Conservation (phyloP, 179 eudicot genomes). For the Monotropa hypopitys region DNA sequence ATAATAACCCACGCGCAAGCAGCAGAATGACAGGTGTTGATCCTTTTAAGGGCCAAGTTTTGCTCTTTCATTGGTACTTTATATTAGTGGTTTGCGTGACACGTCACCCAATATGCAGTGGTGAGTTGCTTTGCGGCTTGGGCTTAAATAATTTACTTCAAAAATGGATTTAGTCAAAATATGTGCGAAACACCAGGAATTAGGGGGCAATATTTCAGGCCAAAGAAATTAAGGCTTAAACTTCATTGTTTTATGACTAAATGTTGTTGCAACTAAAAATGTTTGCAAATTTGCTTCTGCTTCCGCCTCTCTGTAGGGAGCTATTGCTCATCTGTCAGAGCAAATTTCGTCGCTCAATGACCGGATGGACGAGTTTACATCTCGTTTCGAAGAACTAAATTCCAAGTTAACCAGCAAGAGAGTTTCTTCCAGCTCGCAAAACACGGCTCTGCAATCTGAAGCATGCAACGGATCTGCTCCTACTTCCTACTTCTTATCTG, state of each 20-base stretch:
- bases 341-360: slow-evolving; percentile 70
- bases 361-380: slow-evolving; percentile 72
- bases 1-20: neutral
- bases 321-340: slow-evolving; percentile 52
- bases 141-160: neutral
- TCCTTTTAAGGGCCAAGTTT: neutral
- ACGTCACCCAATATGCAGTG: neutral
- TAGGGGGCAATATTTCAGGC: neutral
- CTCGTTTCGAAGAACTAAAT: slow-evolving; percentile 63
- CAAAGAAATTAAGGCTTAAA: neutral
- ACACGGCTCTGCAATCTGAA: slow-evolving; percentile 43
- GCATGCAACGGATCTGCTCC: slow-evolving; percentile 65
- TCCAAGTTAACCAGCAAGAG: slow-evolving; percentile 39
- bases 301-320: slow-evolving; percentile 32
- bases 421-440: slow-evolving; percentile 44
- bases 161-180: neutral
- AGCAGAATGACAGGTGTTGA: neutral
- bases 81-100: neutral
- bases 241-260: neutral
- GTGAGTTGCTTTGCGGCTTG: neutral
- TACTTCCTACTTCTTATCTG: slow-evolving; percentile 62
- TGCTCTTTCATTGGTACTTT: neutral
- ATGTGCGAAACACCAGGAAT: neutral
- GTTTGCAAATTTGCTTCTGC: neutral
- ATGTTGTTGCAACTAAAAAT: neutral